Percentiles rank a stretch among this genome's conserved stretches.
phyloP scores from a whole-genome alignment of 1,284 basidiomycete genomes.

The Apiotrichum mycotoxinovorans region DNA sequence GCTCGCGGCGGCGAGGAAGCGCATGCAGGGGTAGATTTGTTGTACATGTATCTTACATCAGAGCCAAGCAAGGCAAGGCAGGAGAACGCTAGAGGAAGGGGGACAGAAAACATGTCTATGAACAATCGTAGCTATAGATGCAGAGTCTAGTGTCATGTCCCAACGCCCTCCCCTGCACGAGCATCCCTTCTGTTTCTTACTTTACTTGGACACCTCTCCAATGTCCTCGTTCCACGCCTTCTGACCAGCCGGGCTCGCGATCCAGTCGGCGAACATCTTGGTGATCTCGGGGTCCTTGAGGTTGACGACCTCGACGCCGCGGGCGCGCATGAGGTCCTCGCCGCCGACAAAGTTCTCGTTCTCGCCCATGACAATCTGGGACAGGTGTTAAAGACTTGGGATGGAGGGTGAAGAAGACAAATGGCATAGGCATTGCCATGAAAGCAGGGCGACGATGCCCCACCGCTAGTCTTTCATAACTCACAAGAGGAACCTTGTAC shows the following conservation, averaged over 20 bases:
- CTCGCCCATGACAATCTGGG: slow-evolving; percentile 32
- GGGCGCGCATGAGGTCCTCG: slow-evolving; percentile 20
- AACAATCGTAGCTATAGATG: neutral
- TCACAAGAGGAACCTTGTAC: slow-evolving; percentile 24
- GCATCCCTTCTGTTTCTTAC: too few species aligned
- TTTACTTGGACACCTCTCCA: slow-evolving; percentile 10
- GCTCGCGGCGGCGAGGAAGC: slow-evolving; percentile 28
- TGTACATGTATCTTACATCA: slow-evolving; percentile 2
- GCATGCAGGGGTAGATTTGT: slow-evolving; percentile 8
- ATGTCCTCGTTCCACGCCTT: slow-evolving; percentile 41
- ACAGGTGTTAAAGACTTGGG: too few species aligned
- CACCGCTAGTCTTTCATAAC: neutral
- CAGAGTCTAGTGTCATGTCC: too few species aligned
- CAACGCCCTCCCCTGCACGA: too few species aligned
- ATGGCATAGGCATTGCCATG: too few species aligned
- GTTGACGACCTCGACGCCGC: slow-evolving; percentile 30
- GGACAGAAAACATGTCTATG: too few species aligned
- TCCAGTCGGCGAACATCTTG: slow-evolving; percentile 36
- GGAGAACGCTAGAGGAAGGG: too few species aligned
- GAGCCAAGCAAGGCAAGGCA: too few species aligned
- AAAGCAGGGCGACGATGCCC: neutral
- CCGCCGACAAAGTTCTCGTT: slow-evolving; percentile 36
- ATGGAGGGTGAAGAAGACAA: too few species aligned
- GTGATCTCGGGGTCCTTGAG: slow-evolving; percentile 26
- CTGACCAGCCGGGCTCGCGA: slow-evolving; percentile 22